phyloP scores from a whole-genome alignment of 2,329 filamentous ascomycete species.

The Leptodontidium sp. region DNA sequence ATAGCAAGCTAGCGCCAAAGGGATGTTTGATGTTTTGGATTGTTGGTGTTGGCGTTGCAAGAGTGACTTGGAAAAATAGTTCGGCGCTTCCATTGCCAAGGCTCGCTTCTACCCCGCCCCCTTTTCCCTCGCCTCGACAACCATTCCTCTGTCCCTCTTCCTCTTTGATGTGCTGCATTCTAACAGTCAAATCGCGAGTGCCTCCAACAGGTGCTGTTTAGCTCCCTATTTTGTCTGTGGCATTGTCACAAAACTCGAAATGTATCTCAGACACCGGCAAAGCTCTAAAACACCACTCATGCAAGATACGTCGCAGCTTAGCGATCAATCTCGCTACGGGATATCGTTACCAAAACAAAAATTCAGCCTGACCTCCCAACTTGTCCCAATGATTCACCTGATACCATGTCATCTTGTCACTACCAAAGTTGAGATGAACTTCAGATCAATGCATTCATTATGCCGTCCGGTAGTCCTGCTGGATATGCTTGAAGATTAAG shows the following conservation, averaged over 20 bases:
- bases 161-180: neutral
- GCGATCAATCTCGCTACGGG: neutral
- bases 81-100: slow-evolving; percentile 1
- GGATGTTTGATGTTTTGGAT: neutral
- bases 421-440: slow-evolving; percentile 21
- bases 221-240: neutral
- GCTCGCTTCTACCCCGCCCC: neutral
- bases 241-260: neutral
- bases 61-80: neutral
- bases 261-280: slow-evolving; percentile 9
- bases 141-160: neutral
- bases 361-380: neutral
- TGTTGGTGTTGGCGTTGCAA: slow-evolving; percentile 1
- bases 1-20: neutral
- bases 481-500: slow-evolving; percentile 15
- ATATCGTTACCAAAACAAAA: too few species aligned
- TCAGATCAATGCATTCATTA: slow-evolving; percentile 14
- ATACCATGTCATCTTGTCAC: neutral
- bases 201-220: too few species aligned
- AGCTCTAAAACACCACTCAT: slow-evolving; percentile 17
- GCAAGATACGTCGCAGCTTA: slow-evolving; percentile 14
- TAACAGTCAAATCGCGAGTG: neutral
- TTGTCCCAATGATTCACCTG: slow-evolving; percentile 19
- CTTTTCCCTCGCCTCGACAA: neutral
- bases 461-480: slow-evolving; percentile 8